Conservation (phyloP, 2,329 filamentous ascomycete genomes). For the Sporothrix variecibatus region DNA sequence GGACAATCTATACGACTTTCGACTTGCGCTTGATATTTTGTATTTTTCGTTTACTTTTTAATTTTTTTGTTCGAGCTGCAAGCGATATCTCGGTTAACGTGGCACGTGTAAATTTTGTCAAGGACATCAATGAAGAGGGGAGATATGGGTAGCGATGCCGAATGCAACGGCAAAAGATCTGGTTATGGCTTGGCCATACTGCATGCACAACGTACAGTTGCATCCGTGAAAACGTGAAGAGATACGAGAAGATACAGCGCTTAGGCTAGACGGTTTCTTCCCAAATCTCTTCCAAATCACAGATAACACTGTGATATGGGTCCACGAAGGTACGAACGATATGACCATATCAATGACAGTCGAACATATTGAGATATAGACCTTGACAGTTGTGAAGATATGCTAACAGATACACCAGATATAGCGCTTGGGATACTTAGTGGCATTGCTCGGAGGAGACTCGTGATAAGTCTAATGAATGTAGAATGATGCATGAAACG, state of each 20-base stretch:
- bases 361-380: neutral
- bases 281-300: neutral
- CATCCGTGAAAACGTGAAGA: neutral
- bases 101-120: neutral
- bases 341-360: neutral
- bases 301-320: neutral
- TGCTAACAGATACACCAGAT: neutral
- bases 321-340: neutral
- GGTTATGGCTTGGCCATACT: neutral
- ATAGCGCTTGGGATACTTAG: neutral
- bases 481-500: too few relatives aligned
- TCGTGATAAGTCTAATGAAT: neutral
- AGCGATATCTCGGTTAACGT: constrained; percentile 1
- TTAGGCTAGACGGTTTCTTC: neutral
- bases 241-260: neutral
- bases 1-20: neutral
- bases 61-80: neutral
- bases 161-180: neutral
- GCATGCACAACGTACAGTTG: neutral
- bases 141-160: neutral
- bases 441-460: neutral
- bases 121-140: neutral
- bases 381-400: neutral
- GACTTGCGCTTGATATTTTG: neutral
- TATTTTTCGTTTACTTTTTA: neutral